phyloP scores from a whole-genome alignment of 2,329 filamentous ascomycete genomes.

The Penicillium sp. region DNA sequence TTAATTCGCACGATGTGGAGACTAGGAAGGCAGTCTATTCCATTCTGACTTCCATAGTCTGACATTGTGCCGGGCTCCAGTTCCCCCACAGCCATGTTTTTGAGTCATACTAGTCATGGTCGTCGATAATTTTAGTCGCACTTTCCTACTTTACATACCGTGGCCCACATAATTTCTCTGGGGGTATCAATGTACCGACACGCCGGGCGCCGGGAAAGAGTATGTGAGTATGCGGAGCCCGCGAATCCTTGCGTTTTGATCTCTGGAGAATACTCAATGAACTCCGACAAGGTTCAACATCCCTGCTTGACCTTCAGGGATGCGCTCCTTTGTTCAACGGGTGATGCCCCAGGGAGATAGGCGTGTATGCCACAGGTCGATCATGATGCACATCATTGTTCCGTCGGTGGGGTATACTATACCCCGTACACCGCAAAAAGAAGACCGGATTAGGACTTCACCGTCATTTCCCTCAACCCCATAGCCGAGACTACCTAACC shows the following conservation, averaged over 20 bases:
- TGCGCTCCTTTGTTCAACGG: conserved; percentile 8
- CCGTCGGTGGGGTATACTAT: conserved; percentile 5
- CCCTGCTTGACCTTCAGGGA: conserved; percentile 3
- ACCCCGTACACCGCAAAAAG: conserved; percentile 8
- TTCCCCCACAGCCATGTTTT: conserved; percentile 22
- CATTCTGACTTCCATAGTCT: conserved; percentile 24
- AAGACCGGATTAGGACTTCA: conserved; percentile 1
- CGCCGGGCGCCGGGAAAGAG: conserved; percentile 25
- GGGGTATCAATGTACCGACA: conserved; percentile 19
- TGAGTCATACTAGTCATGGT: conserved; percentile 2
- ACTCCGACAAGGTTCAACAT: conserved; percentile 10
- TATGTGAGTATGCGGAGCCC: conserved; percentile 22
- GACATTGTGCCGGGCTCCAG: conserved; percentile 19
- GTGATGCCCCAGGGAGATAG: conserved; percentile 14
- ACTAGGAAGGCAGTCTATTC: conserved; percentile 16
- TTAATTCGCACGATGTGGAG: conserved; percentile 15
- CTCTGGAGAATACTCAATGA: conserved; percentile 13
- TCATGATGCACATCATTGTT: conserved; percentile 22
- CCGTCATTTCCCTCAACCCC: conserved; percentile 12
- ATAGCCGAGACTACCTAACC: background rate
- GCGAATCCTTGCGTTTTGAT: conserved; percentile 24
- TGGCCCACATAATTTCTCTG: conserved; percentile 1
- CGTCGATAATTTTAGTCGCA: background rate
- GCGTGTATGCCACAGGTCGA: conserved; percentile 19
- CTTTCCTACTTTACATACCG: background rate